Base-by-base conservation (phyloP, 306 rosid genomes). In the Vicia villosa region DNA sequence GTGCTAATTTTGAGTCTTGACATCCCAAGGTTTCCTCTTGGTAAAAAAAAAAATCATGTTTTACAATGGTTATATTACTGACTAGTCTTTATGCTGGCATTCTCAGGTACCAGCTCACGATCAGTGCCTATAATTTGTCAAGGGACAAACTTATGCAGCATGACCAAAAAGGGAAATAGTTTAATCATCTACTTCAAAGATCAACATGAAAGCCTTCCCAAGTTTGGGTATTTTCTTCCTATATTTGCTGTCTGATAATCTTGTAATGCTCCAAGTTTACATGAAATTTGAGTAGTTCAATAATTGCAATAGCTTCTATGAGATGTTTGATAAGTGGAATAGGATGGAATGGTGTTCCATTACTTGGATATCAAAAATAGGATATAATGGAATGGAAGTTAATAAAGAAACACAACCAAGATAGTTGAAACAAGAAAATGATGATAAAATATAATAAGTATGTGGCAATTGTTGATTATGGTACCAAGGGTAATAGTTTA, bases 171-270 rank as follows among this genome's bases (percentile, higher is more conserved):
- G 51, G 57, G 8, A 63, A 63, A n/a, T 42, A 59, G 70, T 28
- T 34, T 54, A 56, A 69, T 63, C 19, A 26, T 20, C 55, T 55
- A 56, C 40, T 21, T 47, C 45, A 73, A 30, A 66, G 63, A 73
- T 14, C 55, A 67, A 42, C 24, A 72, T 22, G 30, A 65, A 65
- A 72, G 28, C 65, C 21, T 56, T 28, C 69, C 63, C 66, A 69
- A 46, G 57, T 54, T 69, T 17, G 55, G 38, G 42, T 28, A 34
- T 34, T 67, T 49, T 22, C 40, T 60, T 79, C 41, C 66, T 9
- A 32, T 42, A 16, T 20, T 19, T 20, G 37, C 41, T 6, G 15
- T 32, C 60, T 40, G 38, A 16, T 54, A 26, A 32, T 54, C 58
- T 42, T 14, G 43, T 41, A 59, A 22, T 36, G 38, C 24, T 41